Evolutionary conservation across 2,329 filamentous ascomycete genomes (phyloP).

Genomic region (Lojkania enalia): DNA sequence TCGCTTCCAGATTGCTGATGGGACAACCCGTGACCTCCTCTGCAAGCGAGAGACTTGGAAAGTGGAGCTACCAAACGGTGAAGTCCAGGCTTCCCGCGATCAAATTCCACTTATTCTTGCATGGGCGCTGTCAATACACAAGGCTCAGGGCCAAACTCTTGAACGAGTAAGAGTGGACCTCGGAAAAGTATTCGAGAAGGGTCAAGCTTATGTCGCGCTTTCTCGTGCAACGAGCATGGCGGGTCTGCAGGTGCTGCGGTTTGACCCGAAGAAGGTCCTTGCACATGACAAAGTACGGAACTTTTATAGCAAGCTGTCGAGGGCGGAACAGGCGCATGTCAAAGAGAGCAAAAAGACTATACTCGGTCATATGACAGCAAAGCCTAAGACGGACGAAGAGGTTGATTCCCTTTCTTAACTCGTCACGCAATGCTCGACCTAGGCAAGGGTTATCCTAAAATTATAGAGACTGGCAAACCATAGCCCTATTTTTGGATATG

Average conservation of each 20-base stretch:
- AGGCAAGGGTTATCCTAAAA: too few relatives aligned
- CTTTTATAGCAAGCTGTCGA: constrained; percentile 84
- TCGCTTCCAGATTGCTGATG: constrained; percentile 78
- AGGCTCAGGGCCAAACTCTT: constrained; percentile 92
- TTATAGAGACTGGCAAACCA: neutral
- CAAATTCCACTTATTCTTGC: constrained; percentile 83
- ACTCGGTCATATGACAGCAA: neutral
- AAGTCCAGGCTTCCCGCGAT: constrained; percentile 83
- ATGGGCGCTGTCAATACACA: constrained; percentile 97
- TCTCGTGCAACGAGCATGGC: constrained; percentile 87
- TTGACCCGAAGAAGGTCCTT: constrained; percentile 90
- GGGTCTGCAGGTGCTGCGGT: constrained; percentile 84
- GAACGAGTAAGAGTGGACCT: constrained; percentile 94
- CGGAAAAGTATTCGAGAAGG: constrained; percentile 91
- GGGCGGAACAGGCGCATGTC: constrained; percentile 57
- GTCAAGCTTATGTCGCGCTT: constrained; percentile 94
- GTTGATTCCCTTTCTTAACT: too few relatives aligned
- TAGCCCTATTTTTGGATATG: neutral
- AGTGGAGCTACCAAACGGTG: constrained; percentile 92
- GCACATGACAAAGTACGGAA: constrained; percentile 83
- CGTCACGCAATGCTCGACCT: too few relatives aligned
- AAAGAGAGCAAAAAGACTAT: neutral
- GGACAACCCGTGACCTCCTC: constrained; percentile 73
- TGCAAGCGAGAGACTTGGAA: constrained; percentile 93
- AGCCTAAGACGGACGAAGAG: neutral